A percentile compares a stretch with the other conserved stretches of the same genome.
These are phyloP conservation scores for Zarea fungicola DNA, from an alignment of 2,329 filamentous ascomycete species.

Conservation along the genomic window DNA sequence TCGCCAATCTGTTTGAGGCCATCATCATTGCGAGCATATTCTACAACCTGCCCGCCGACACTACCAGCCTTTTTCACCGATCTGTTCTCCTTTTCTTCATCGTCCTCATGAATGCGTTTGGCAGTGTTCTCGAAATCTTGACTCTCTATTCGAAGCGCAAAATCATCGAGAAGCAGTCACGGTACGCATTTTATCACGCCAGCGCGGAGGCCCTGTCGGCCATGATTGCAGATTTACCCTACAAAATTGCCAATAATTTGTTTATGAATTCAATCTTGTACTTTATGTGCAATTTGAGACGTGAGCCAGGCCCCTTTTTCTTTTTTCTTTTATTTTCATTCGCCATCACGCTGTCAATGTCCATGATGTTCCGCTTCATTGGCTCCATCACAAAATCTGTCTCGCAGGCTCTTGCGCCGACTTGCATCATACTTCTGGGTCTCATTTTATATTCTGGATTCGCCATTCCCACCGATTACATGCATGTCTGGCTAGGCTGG, in stretches of 20 bases:
- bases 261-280: conserved; percentile 41
- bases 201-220: conserved; percentile 19
- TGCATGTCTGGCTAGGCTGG: conserved; percentile 74
- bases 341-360: too few species aligned
- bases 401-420: too few species aligned
- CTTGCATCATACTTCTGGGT: too few species aligned
- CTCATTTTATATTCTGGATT: too few species aligned
- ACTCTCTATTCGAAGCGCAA: conserved; percentile 20
- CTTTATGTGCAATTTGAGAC: conserved; percentile 41
- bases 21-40: conserved; percentile 64
- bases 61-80: conserved; percentile 49
- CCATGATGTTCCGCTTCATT: too few species aligned
- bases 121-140: conserved; percentile 21
- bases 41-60: conserved; percentile 51
- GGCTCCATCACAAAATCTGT: too few species aligned
- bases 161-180: conserved; percentile 24
- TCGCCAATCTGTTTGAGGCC: conserved; percentile 14
- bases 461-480: too few species aligned
- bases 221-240: conserved; percentile 32
- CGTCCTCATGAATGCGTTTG: conserved; percentile 29
- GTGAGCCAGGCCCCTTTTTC: conserved; percentile 39
- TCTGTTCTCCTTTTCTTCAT: conserved; percentile 25
- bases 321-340: too few species aligned
- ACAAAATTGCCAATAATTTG: conserved; percentile 26
- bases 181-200: conserved; percentile 30